Base-by-base conservation (phyloP, 2,329 filamentous ascomycete genomes). In the Xylaria sp. region DNA sequence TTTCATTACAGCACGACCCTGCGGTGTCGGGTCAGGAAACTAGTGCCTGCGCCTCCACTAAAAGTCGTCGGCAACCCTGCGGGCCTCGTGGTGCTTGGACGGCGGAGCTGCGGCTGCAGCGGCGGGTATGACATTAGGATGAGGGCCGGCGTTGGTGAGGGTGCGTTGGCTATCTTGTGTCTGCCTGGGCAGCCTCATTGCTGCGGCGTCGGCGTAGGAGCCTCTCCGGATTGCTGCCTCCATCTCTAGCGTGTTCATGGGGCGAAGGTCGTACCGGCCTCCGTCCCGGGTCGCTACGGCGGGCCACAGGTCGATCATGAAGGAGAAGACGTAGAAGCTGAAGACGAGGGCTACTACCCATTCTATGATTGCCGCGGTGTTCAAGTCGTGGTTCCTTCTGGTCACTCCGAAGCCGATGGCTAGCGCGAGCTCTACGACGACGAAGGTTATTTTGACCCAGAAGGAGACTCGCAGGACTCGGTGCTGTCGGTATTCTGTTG, bases 301-400 rank as follows among this genome's bases (percentile, higher is more conserved):
- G 0, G 95, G 95, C 66, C 91, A 83, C 51, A 99, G 86, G 78
- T 99, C 94, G 73, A 97, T 83, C 71, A 90, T 84, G 80, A 96
- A 98, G 63, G 90, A 92, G 65, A 94, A 84, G 63, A 96, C 83
- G 78, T 97, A 98, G 72, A 93, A 90, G 54, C 90, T 91, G 79
- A 93, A 97, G 72, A 97, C 82, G 72, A 96, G 87, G 31, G 92
- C 86, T 66, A 97, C 87, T 62, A 86, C 73, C 86, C 86, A 89
- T 78, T 98, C 94, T 31, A 97, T 76, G 54, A 96, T 79, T 5
- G 93, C 95, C 38, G 89, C 92, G 1, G 80, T 77, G 75, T 95
- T 89, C 69, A 82, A 83, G 23, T 81, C 71, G 8, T 77, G 62
- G 3, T 74, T 76, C 38, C 78, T 81, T 35, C 81, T 83, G 57